Conservation (phyloP, 2,329 filamentous ascomycete genomes). For the Alternaria ethzedia region DNA sequence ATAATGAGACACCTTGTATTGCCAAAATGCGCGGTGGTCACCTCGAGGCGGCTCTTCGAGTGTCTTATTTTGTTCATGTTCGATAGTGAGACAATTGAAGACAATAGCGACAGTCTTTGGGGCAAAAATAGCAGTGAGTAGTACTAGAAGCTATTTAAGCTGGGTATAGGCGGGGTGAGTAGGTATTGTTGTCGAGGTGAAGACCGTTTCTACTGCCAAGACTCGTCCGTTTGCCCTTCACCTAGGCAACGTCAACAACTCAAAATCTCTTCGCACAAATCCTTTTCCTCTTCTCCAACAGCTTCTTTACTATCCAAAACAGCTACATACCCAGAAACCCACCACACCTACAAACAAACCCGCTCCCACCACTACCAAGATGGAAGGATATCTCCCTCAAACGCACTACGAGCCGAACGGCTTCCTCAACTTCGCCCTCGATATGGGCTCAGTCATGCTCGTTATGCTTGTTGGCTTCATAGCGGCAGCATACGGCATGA, state of each 20-base stretch:
- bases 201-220: not conserved
- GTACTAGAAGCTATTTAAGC: not conserved
- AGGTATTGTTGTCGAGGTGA: not conserved
- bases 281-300: not conserved
- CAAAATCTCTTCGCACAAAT: not conserved
- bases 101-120: not conserved
- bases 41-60: not conserved
- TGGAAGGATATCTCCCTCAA: not conserved
- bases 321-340: not conserved
- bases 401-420: not conserved
- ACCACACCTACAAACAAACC: not conserved
- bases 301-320: not conserved
- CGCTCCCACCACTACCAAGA: not conserved
- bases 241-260: not conserved
- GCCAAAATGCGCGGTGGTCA: not conserved
- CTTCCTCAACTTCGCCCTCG: not conserved
- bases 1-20: not conserved
- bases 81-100: not conserved
- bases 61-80: not conserved
- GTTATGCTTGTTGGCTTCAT: not conserved
- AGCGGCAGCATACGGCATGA: not conserved
- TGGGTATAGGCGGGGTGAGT: not conserved
- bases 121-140: not conserved
- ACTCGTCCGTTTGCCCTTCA: not conserved
- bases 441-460: not conserved